Percentiles rank a stretch among this genome's conserved stretches.
Evolutionary conservation across 192 early-diverging fungal genomes (phyloP).

Genomic region (Dimargaris cristalligena): DNA sequence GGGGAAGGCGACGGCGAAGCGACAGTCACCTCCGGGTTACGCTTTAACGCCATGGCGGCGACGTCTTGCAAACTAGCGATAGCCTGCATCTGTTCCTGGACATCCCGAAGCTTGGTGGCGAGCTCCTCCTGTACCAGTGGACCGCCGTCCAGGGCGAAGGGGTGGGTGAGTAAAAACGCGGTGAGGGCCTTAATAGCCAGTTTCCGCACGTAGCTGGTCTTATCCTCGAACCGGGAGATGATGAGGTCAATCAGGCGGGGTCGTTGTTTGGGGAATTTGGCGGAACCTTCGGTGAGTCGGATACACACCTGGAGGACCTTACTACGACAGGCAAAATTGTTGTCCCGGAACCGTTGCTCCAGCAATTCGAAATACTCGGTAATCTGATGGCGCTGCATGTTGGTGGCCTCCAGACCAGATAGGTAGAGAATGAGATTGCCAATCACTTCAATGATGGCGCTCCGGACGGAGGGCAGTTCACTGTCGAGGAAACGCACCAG

Average conservation of each 20-base stretch:
- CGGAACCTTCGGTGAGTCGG: slow-evolving; percentile 57
- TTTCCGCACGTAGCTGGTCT: slow-evolving; percentile 74
- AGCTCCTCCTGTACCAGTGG: slow-evolving; percentile 54
- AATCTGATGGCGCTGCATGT: slow-evolving; percentile 39
- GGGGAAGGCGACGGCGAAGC: neutral
- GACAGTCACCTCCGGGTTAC: neutral
- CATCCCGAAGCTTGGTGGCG: slow-evolving; percentile 40
- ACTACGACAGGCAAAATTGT: slow-evolving; percentile 64
- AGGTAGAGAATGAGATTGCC: slow-evolving; percentile 68
- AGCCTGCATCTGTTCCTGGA: slow-evolving; percentile 52
- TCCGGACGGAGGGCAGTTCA: slow-evolving; percentile 75
- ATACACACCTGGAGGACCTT: slow-evolving; percentile 76
- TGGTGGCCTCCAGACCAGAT: slow-evolving; percentile 34
- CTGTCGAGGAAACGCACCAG: slow-evolving; percentile 77
- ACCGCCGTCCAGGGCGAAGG: slow-evolving; percentile 77
- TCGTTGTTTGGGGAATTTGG: slow-evolving; percentile 60
- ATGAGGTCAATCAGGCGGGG: slow-evolving; percentile 49
- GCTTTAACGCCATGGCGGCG: neutral
- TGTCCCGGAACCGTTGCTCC: slow-evolving; percentile 81
- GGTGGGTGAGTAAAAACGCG: slow-evolving; percentile 68
- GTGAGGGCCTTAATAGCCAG: slow-evolving; percentile 77
- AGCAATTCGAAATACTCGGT: slow-evolving; percentile 80
- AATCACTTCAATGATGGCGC: slow-evolving; percentile 74
- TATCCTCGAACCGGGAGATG: slow-evolving; percentile 73
- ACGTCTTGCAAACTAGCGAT: slow-evolving; percentile 16